These are phyloP conservation scores for Ocimum tenuiflorum DNA, from an alignment of 257 asterid genomes.

Conservation along the genomic window DNA sequence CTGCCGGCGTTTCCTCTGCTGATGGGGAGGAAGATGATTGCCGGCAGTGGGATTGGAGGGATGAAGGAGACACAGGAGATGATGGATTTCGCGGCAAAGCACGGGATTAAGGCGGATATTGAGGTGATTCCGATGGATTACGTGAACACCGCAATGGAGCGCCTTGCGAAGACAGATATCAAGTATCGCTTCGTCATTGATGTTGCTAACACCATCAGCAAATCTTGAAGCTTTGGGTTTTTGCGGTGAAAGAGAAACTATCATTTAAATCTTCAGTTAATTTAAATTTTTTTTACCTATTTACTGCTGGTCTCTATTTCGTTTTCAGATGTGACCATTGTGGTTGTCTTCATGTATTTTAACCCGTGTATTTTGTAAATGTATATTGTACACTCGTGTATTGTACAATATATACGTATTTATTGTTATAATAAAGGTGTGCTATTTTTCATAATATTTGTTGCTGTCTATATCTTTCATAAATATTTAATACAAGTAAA, in stretches of 20 bases:
- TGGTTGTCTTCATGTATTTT: too few species aligned
- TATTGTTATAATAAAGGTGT: too few species aligned
- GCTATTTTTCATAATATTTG: too few species aligned
- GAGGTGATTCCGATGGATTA: conserved; percentile 34
- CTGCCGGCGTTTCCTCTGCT: too few species aligned
- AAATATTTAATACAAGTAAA: too few species aligned
- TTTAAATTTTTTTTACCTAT: background rate
- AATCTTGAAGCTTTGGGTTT: background rate
- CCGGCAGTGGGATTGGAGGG: conserved; percentile 39
- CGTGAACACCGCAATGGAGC: conserved; percentile 33
- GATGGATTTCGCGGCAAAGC: conserved; percentile 41
- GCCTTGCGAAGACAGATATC: conserved; percentile 32
- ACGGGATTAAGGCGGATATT: conserved; percentile 34
- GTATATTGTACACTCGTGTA: too few species aligned
- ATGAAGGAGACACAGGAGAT: conserved; percentile 39
- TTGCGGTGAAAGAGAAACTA: background rate
- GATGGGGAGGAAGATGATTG: conserved; percentile 25
- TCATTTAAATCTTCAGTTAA: background rate
- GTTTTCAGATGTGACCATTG: too few species aligned
- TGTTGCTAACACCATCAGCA: conserved; percentile 26
- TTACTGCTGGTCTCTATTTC: background rate
- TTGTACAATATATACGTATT: too few species aligned
- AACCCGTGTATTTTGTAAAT: too few species aligned
- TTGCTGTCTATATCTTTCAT: too few species aligned
- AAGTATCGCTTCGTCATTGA: conserved; percentile 48